Evolutionary conservation across 2,329 filamentous ascomycete species (phyloP), one percentile per base, ranked within the genome.

Genomic region (Emmonsiellopsis sp.): DNA sequence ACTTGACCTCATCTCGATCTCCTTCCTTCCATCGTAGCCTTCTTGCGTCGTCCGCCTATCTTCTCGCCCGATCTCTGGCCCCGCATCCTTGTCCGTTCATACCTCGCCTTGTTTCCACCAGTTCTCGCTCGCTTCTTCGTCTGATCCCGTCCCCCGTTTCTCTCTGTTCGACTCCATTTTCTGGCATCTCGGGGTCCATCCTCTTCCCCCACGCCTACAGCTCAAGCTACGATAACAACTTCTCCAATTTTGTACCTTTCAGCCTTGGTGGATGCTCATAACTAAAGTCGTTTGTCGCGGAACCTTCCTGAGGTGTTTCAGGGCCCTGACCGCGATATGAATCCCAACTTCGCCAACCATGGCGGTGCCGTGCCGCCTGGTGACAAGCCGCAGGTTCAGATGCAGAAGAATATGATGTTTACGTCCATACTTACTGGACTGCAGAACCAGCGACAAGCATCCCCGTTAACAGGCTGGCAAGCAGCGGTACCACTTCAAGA

Each of bases 391-490:
- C 62, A 60, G 36, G 61, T 59, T 49, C 63, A 65, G 45, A 67
- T 68, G 62, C 65, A 65, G 56, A 61, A 68, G 42, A 32, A 49
- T 13, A 58, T 65, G 51, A 64, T 76, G 27, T 58, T 69, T 55
- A 65, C 64, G 43, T 65, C 70, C 60, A 68, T 76, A 49, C 64
- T 66, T 52, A 65, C 70, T 49, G 62, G 62, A 42, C 60, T 76
- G 52, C 66, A 71, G 49, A 60, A 59, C 11, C 72, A 75, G 57
- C 71, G 70, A 27, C 21, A 27, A 27, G 3, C 21, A 5, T 27
- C 21, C 11, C 65, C 70, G 3, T 74, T 70, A 50, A 64, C 60
- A 33, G 74, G 73, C 54, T 77, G 74, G 74, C 69, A 73, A 57
- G 66, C 66, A 14, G 67, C 68, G 31, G 68, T 76, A 6, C 59